A percentile compares a stretch with the other conserved stretches of the same genome.
Conservation (phyloP, 2,329 filamentous ascomycete species). For the Xylariaceae sp. region DNA sequence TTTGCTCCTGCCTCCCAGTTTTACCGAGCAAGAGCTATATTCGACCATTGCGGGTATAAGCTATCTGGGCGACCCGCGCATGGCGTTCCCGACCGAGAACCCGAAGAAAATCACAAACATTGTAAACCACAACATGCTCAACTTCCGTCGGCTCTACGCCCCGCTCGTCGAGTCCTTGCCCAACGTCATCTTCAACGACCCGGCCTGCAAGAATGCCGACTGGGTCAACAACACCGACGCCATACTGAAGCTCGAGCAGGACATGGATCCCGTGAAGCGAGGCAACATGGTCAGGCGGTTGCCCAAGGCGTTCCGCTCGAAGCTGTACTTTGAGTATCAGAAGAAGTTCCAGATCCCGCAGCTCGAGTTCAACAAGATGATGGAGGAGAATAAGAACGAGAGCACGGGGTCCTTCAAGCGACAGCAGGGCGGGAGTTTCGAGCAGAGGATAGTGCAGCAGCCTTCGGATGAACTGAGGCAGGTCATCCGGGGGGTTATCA, state of each 20-base stretch:
- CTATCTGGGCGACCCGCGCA: slow-evolving; percentile 94
- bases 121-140: slow-evolving; percentile 81
- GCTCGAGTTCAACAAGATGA: slow-evolving; percentile 78
- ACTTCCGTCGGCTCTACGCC: slow-evolving; percentile 87
- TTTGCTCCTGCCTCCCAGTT: slow-evolving; percentile 74
- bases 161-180: slow-evolving; percentile 86
- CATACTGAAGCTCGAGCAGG: slow-evolving; percentile 70
- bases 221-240: slow-evolving; percentile 60
- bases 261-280: slow-evolving; percentile 86
- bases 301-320: slow-evolving; percentile 78
- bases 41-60: slow-evolving; percentile 86
- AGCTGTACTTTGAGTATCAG: slow-evolving; percentile 92
- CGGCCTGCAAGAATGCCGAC: slow-evolving; percentile 48
- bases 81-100: slow-evolving; percentile 85
- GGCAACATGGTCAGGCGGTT: slow-evolving; percentile 95
- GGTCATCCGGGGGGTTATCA: slow-evolving; percentile 71
- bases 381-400: slow-evolving; percentile 69
- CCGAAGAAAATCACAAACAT: slow-evolving; percentile 92
- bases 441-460: slow-evolving; percentile 73
- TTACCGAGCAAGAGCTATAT: slow-evolving; percentile 85
- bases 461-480: slow-evolving; percentile 60
- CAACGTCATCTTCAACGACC: slow-evolving; percentile 73
- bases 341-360: slow-evolving; percentile 81
- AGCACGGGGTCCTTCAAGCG: slow-evolving; percentile 62
- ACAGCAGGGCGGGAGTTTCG: slow-evolving; percentile 77